phyloP scores from a whole-genome alignment of 805 yeast genomes.

The Candida peoriensis region DNA sequence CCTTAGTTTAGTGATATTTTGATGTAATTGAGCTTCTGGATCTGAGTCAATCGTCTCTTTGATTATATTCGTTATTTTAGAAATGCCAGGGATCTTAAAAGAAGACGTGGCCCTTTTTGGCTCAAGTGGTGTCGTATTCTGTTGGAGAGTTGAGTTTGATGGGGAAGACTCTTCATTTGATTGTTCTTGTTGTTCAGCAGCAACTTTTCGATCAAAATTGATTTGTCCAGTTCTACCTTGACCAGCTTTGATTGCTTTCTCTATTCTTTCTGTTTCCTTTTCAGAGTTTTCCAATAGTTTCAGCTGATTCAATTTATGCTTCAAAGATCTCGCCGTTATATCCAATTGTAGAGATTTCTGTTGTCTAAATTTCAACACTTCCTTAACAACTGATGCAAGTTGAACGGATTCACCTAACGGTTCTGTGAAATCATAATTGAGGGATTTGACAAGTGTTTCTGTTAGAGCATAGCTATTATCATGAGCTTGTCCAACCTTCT shows the following conservation, averaged over 20 bases:
- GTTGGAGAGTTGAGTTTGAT: not conserved
- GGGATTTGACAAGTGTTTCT: conserved; percentile 42
- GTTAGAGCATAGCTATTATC: conserved; percentile 62
- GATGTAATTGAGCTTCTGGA: conserved; percentile 59
- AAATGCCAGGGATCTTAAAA: conserved; percentile 50
- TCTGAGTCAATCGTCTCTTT: conserved; percentile 64
- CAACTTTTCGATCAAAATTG: conserved; percentile 22
- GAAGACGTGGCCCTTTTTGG: conserved; percentile 28
- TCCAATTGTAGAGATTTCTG: conserved; percentile 44
- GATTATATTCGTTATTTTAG: conserved; percentile 43
- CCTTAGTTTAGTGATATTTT: conserved; percentile 37
- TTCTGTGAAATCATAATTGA: conserved; percentile 58
- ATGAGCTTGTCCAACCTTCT: conserved; percentile 79
- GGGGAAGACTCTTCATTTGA: not conserved
- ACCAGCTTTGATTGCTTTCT: conserved; percentile 23
- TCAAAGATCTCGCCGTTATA: conserved; percentile 34
- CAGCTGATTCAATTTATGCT: conserved; percentile 28
- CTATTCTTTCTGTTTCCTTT: conserved; percentile 38
- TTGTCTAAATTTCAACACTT: conserved; percentile 49
- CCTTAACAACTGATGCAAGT: conserved; percentile 50
- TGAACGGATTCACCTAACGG: conserved; percentile 71
- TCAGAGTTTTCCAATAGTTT: conserved; percentile 37
- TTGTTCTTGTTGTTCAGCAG: conserved; percentile 14
- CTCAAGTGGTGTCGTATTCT: conserved; percentile 14
- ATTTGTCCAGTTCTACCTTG: conserved; percentile 24